Base-by-base conservation (phyloP, 441 rosid species). In the Erodium trifolium region DNA sequence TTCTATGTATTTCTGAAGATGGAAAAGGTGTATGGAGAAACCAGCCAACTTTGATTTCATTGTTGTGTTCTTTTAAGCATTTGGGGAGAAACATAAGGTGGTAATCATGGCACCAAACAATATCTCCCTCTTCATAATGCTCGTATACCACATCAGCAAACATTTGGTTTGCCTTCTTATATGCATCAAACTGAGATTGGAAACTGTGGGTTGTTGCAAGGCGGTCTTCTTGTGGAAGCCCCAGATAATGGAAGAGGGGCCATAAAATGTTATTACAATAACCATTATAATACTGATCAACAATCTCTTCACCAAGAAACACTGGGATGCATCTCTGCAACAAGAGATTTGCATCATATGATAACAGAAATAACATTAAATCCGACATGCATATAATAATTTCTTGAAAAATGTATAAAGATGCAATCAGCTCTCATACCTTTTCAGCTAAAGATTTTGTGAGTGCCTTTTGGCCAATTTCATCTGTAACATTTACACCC, bases 51-150 rank as follows among this genome's bases (percentile, higher is more conserved):
- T 95, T 95, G 97, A 92, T 95, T 13, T 80, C 75, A 65, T 69
- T 82, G 75, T 95, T 90, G 72, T 87, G 68, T 6, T 90, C 92
- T 82, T 95, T 95, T 0, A 95, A 82, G 83, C 95, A 95, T 78
- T 89, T 85, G 3, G 99, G 99, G 68, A 95, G 99, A 80, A 82
- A 95, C 99, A 95, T 95, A 57, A 95, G 90, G 79, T 95, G 98
- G 69, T 95, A 95, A 76, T 95, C 99, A 79, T 95, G 99, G 84
- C 99, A 95, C 99, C 99, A 95, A 55, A 95, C 99, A 68, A 95
- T 95, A 82, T 92, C 99, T 70, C 98, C 99, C 63, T 92, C 98
- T 81, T 92, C 94, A 74, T 95, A 95, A 66, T 95, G 96, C 75
- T 82, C 69, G 65, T 86, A 88, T 27, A 95, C 98, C 74, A 95